phyloP scores from a whole-genome alignment of 768 basidiomycete genomes.

The Tulasnella sp. region DNA sequence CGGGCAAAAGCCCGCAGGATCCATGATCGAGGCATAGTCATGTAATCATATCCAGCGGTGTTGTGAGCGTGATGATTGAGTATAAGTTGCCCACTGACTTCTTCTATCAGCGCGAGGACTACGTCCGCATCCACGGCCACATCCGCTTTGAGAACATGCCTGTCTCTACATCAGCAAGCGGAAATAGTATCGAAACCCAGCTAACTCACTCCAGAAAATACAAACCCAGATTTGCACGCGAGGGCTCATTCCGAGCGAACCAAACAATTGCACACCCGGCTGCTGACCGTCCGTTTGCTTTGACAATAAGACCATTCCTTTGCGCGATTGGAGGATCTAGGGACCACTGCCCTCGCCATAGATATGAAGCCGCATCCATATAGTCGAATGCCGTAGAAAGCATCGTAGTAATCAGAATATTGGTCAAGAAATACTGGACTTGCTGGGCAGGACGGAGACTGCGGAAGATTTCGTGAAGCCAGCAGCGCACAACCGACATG shows the following conservation, averaged over 20 bases:
- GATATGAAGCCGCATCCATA: background rate
- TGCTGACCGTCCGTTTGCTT: background rate
- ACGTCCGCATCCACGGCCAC: background rate
- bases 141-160: background rate
- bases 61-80: background rate
- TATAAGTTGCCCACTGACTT: background rate
- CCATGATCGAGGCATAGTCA: background rate
- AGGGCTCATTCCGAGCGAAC: constrained; percentile 2
- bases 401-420: constrained; percentile 10
- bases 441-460: background rate
- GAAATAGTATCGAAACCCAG: too few species aligned
- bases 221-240: background rate
- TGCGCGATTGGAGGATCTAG: background rate
- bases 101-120: background rate
- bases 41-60: background rate
- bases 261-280: background rate
- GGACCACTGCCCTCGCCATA: background rate
- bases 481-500: background rate
- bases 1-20: background rate
- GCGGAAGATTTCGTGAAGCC: constrained; percentile 4
- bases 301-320: background rate
- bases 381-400: constrained; percentile 11
- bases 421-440: background rate
- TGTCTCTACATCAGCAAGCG: background rate
- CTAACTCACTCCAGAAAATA: background rate